These are phyloP conservation scores for Paraphysoderma sedebokerense DNA, from an alignment of 371 early-diverging fungal species.

Conservation along the genomic window DNA sequence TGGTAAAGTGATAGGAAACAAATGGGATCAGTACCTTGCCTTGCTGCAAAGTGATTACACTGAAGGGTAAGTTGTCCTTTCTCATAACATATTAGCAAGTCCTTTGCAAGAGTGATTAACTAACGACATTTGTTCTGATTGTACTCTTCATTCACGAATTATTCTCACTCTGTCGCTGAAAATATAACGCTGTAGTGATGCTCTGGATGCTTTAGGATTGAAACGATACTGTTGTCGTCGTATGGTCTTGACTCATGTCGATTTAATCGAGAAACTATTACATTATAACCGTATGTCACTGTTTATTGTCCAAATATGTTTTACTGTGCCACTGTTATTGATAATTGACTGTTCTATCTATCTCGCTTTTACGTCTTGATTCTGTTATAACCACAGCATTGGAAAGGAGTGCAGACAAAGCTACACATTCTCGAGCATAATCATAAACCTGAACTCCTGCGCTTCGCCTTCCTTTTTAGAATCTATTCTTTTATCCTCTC, in stretches of 20 bases:
- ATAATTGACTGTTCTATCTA: too few species aligned
- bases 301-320: background rate
- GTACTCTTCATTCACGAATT: background rate
- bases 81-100: background rate
- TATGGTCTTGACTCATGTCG: conserved; percentile 98
- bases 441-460: too few species aligned
- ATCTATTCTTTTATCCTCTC: too few species aligned
- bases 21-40: conserved; percentile 87
- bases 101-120: background rate
- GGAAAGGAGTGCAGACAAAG: too few species aligned
- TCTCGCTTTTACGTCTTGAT: too few species aligned
- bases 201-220: conserved; percentile 82
- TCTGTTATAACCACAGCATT: too few species aligned
- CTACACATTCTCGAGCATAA: too few species aligned
- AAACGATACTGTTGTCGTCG: conserved; percentile 98
- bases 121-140: background rate
- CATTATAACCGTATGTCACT: conserved; percentile 71
- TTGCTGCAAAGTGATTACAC: conserved; percentile 55
- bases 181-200: conserved; percentile 58
- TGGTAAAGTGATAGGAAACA: conserved; percentile 97
- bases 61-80: conserved; percentile 40
- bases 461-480: too few species aligned
- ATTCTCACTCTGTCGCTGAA: background rate
- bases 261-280: conserved; percentile 95
- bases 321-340: too few species aligned